Evolutionary conservation across 2,329 filamentous ascomycete species (phyloP).

Genomic region (Plectosphaerella plurivora): DNA sequence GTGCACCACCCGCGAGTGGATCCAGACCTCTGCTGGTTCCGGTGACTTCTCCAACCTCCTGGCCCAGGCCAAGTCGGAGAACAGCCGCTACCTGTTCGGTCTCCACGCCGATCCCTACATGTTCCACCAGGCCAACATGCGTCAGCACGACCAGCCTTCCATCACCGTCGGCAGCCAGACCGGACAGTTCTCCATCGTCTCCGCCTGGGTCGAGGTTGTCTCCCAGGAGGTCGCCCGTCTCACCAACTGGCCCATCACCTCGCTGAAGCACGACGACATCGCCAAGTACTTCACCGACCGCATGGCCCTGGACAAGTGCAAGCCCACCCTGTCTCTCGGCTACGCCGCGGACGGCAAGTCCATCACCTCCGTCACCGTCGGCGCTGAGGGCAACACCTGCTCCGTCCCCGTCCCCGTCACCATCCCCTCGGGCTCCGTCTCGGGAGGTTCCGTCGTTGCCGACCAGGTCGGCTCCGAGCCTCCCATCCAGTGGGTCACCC

Average conservation of each 20-base stretch:
- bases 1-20: slow-evolving; percentile 59
- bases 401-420: slow-evolving; percentile 48
- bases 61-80: slow-evolving; percentile 43
- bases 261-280: slow-evolving; percentile 38
- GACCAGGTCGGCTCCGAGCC: slow-evolving; percentile 53
- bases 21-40: slow-evolving; percentile 50
- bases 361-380: slow-evolving; percentile 47
- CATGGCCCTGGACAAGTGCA: slow-evolving; percentile 46
- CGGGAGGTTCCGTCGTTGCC: slow-evolving; percentile 26
- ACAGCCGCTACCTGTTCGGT: slow-evolving; percentile 51
- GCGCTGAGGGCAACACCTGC: slow-evolving; percentile 43
- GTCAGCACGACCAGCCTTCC: slow-evolving; percentile 40
- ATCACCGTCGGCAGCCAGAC: slow-evolving; percentile 43
- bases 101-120: slow-evolving; percentile 52
- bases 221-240: slow-evolving; percentile 50
- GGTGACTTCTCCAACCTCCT: slow-evolving; percentile 50
- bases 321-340: slow-evolving; percentile 42
- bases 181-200: slow-evolving; percentile 45
- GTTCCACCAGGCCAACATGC: slow-evolving; percentile 62
- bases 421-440: slow-evolving; percentile 40
- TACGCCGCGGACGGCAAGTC: slow-evolving; percentile 32
- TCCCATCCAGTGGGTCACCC: slow-evolving; percentile 42
- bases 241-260: slow-evolving; percentile 23
- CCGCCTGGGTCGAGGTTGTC: slow-evolving; percentile 53
- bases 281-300: slow-evolving; percentile 47